Evolutionary conservation across 2,329 filamentous ascomycete genomes (phyloP).

Genomic region (Setomelanomma holmii): DNA sequence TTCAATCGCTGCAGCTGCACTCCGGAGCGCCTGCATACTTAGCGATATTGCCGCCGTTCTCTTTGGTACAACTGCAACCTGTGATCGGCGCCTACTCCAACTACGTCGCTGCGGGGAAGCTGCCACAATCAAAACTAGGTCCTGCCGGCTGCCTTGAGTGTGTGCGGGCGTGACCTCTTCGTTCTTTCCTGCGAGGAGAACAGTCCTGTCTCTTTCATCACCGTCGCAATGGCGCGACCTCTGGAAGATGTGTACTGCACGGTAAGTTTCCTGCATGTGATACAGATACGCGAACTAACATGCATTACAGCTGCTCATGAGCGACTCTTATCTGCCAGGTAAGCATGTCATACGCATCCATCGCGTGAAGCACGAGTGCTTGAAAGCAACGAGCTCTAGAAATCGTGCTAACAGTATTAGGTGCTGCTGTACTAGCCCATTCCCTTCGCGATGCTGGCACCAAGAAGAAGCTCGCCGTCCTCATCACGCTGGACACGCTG

Average conservation of each 20-base stretch:
- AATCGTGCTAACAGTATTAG: constrained; percentile 54
- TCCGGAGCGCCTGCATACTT: constrained; percentile 22
- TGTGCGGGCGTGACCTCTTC: background rate
- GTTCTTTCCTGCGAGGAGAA: constrained; percentile 1
- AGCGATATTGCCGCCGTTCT: constrained; percentile 22
- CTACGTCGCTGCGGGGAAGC: constrained; percentile 37
- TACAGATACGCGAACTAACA: constrained; percentile 33
- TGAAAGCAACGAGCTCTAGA: background rate
- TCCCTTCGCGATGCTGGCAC: constrained; percentile 91
- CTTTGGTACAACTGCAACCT: constrained; percentile 24
- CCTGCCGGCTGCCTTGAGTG: constrained; percentile 8
- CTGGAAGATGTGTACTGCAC: constrained; percentile 71
- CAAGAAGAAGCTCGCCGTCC: constrained; percentile 81
- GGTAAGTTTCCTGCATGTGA: constrained; percentile 51
- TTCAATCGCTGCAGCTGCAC: background rate
- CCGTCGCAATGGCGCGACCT: constrained; percentile 39
- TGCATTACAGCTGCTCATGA: constrained; percentile 78
- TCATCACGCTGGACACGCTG: constrained; percentile 82
- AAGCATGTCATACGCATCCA: constrained; percentile 23
- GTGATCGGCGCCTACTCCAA: constrained; percentile 31
- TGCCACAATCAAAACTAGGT: constrained; percentile 17
- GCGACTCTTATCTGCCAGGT: constrained; percentile 93
- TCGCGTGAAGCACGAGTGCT: background rate
- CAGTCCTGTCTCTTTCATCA: constrained; percentile 4
- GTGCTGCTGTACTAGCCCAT: constrained; percentile 91